These are phyloP conservation scores for Saprolegnia diclina DNA, from an alignment of 352 stramenopile genomes.

Conservation along the genomic window DNA sequence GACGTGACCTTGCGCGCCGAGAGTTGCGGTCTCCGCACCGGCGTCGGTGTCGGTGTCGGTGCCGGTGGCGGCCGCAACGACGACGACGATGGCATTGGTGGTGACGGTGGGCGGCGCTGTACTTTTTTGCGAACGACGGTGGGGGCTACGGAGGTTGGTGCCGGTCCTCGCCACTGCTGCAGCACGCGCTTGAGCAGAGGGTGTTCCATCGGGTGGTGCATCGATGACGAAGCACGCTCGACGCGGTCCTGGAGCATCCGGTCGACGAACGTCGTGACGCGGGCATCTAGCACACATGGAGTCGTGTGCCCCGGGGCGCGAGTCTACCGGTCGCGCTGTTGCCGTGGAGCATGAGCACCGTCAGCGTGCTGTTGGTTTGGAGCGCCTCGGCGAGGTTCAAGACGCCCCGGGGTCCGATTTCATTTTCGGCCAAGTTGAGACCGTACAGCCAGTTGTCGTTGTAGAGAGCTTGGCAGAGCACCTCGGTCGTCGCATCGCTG, in stretches of 20 bases:
- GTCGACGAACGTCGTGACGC: slow-evolving; percentile 20
- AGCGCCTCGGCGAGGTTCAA: slow-evolving; percentile 24
- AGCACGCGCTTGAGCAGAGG: slow-evolving; percentile 12
- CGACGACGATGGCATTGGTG: neutral
- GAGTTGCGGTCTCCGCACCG: neutral
- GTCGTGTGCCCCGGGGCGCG: neutral
- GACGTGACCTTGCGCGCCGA: neutral
- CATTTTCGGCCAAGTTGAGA: slow-evolving; percentile 18
- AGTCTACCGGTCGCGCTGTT: slow-evolving; percentile 18
- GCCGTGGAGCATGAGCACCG: slow-evolving; percentile 16
- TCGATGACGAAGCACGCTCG: neutral
- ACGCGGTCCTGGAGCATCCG: slow-evolving; percentile 14
- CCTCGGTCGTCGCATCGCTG: slow-evolving; percentile 22
- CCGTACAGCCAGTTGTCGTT: slow-evolving; percentile 28
- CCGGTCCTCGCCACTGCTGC: neutral
- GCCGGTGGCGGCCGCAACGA: neutral
- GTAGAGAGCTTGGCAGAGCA: slow-evolving; percentile 25
- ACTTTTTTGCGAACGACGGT: slow-evolving; percentile 5
- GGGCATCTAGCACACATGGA: slow-evolving; percentile 1
- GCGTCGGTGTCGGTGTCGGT: neutral
- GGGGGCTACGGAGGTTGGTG: neutral
- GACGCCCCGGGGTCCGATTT: slow-evolving; percentile 16
- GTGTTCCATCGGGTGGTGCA: slow-evolving; percentile 27
- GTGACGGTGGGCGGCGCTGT: neutral
- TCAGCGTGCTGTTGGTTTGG: slow-evolving; percentile 26